Evolutionary conservation across 306 rosid species (phyloP).

Genomic region (Quercus berberidifolia): DNA sequence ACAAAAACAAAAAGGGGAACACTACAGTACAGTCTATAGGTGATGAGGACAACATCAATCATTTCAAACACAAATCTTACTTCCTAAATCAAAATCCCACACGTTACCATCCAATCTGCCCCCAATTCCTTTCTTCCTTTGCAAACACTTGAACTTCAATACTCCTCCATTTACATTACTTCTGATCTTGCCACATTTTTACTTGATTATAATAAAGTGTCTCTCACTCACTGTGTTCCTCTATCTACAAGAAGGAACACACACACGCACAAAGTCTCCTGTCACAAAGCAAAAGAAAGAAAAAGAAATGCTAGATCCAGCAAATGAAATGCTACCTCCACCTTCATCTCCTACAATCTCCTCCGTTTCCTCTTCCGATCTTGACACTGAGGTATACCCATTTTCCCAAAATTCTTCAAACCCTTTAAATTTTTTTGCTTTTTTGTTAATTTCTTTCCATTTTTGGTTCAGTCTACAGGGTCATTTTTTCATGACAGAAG

Average conservation of each 20-base stretch:
- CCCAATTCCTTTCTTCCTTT: background rate
- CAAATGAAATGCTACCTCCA: constrained; percentile 67
- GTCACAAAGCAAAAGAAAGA: background rate
- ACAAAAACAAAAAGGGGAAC: background rate
- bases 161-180: background rate
- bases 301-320: constrained; percentile 74
- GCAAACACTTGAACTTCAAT: background rate
- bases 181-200: background rate
- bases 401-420: background rate
- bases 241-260: background rate
- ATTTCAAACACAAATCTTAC: constrained; percentile 24
- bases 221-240: background rate
- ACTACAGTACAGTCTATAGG: no score
- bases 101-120: background rate
- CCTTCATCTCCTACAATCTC: constrained; percentile 89
- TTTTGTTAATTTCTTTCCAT: background rate
- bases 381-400: constrained; percentile 70
- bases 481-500: constrained; percentile 92
- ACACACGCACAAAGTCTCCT: background rate
- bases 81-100: background rate
- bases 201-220: background rate
- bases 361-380: constrained; percentile 95
- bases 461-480: constrained; percentile 67
- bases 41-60: constrained; percentile 9
- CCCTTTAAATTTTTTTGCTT: background rate